Conservation (phyloP, 2,329 filamentous ascomycete species). For the Meredithiella fracta region DNA sequence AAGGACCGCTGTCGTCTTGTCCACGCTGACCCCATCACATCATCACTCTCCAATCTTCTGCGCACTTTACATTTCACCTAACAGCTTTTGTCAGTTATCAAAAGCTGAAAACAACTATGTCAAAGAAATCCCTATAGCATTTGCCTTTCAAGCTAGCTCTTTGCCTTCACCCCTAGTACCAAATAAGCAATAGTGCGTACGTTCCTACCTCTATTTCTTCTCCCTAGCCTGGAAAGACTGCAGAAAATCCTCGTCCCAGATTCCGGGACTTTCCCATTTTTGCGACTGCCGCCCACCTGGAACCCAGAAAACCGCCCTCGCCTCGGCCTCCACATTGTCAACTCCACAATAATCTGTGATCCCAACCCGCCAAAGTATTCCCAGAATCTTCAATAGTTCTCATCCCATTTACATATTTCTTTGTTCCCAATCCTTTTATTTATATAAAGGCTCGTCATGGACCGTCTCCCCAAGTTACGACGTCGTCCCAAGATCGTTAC, state of each 20-base stretch:
- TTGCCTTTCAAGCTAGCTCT: too few relatives aligned
- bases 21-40: too few relatives aligned
- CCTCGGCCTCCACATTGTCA: neutral
- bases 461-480: slow-evolving; percentile 27
- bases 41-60: too few relatives aligned
- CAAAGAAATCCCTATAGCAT: too few relatives aligned
- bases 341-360: neutral
- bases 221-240: neutral
- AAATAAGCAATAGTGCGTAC: neutral
- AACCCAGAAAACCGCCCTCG: neutral
- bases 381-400: neutral
- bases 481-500: slow-evolving; percentile 25
- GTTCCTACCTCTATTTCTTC: neutral
- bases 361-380: neutral
- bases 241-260: neutral
- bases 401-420: neutral
- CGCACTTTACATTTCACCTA: too few relatives aligned
- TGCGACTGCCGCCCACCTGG: neutral
- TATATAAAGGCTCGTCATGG: slow-evolving; percentile 20
- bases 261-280: neutral
- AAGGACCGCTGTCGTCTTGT: too few relatives aligned
- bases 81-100: too few relatives aligned
- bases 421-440: neutral
- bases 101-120: too few relatives aligned
- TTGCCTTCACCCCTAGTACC: too few relatives aligned